Evolutionary conservation across 208 protist species (phyloP).

Genomic region (Wallacemonas sp.): DNA sequence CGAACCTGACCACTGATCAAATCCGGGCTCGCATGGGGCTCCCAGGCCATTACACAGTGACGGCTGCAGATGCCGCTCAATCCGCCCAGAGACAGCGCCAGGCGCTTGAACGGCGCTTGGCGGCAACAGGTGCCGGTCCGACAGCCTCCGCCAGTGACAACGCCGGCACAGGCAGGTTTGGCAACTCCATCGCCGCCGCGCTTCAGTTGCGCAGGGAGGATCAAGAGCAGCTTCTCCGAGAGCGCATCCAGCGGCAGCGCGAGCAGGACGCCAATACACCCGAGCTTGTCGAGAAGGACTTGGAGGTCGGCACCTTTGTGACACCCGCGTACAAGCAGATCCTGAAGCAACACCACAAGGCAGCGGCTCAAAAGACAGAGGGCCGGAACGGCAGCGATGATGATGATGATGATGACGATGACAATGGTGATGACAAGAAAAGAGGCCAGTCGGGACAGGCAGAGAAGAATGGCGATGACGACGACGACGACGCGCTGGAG

Average conservation of each 20-base stretch:
- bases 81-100: neutral
- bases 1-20: slow-evolving; percentile 14
- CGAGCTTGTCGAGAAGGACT: slow-evolving; percentile 56
- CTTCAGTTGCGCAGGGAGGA: slow-evolving; percentile 43
- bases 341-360: slow-evolving; percentile 39
- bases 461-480: slow-evolving; percentile 8
- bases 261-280: slow-evolving; percentile 33
- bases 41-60: slow-evolving; percentile 10
- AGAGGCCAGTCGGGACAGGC: too few relatives aligned
- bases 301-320: slow-evolving; percentile 75
- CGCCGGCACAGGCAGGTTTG: slow-evolving; percentile 38
- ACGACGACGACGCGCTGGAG: slow-evolving; percentile 42
- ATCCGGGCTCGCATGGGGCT: slow-evolving; percentile 27
- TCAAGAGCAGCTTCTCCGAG: slow-evolving; percentile 38
- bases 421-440: slow-evolving; percentile 5
- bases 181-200: slow-evolving; percentile 55
- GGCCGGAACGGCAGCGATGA: neutral
- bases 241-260: slow-evolving; percentile 46
- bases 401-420: neutral
- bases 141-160: neutral
- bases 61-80: neutral
- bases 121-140: neutral
- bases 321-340: slow-evolving; percentile 58
- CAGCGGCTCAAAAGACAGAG: neutral
- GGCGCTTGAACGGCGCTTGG: neutral